Evolutionary conservation across 805 yeast species (phyloP).

Genomic region (Starmerella powellii): DNA sequence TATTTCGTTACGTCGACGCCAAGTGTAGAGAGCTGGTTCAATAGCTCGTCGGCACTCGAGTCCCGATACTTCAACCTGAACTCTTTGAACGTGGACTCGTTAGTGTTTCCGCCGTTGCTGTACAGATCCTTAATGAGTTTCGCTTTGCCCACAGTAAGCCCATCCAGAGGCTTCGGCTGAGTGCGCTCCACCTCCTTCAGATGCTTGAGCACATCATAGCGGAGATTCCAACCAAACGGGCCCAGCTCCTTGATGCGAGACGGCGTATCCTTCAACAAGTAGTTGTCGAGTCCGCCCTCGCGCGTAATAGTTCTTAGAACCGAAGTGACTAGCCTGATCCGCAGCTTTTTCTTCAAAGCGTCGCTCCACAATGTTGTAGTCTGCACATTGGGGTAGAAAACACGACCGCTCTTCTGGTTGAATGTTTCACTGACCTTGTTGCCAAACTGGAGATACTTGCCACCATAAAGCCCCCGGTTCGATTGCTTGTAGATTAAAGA

Average conservation of each 20-base stretch:
- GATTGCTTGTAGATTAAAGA: conserved; percentile 68
- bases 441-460: conserved; percentile 65
- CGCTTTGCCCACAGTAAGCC: conserved; percentile 53
- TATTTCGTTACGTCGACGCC: conserved; percentile 27
- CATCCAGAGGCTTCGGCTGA: conserved; percentile 31
- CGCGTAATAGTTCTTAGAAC: conserved; percentile 77
- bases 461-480: conserved; percentile 84
- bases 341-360: conserved; percentile 45
- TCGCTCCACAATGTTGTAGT: conserved; percentile 76
- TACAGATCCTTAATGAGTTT: conserved; percentile 37
- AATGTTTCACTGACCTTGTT: conserved; percentile 65
- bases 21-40: conserved; percentile 36
- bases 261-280: conserved; percentile 71
- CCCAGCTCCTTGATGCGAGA: conserved; percentile 91
- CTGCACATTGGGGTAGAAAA: conserved; percentile 73
- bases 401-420: conserved; percentile 53
- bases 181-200: conserved; percentile 34
- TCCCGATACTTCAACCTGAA: conserved; percentile 39
- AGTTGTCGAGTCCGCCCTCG: conserved; percentile 92
- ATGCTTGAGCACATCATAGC: conserved; percentile 54
- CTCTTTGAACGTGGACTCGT: conserved; percentile 31
- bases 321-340: conserved; percentile 56
- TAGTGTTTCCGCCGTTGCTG: not conserved
- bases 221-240: conserved; percentile 79
- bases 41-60: conserved; percentile 38